Base-by-base conservation (phyloP, 805 yeast genomes). In the Myxozyma sirexii region DNA sequence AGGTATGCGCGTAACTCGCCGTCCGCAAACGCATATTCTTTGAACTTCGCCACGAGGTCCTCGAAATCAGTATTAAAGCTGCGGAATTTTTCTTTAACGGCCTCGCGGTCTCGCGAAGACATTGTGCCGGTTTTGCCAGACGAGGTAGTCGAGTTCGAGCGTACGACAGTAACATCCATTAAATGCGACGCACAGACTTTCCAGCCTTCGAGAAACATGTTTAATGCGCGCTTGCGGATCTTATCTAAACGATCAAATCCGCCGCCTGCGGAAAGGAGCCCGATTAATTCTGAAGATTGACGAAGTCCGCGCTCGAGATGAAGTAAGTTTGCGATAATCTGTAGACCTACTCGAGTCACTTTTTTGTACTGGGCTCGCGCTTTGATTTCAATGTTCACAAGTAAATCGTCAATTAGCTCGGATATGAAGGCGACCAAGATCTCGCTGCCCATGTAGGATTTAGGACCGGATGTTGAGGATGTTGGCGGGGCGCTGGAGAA, bases 41-140 rank as follows among this genome's bases (percentile, higher is more conserved):
- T 85, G 70, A 88, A 88, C 57, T 81, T 84, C 31, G 79, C 80
- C 24, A 87, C 81, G 35, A 92, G 82, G 35, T 83, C 88, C 55
- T 94, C 98, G 70, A 94, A 88, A 45, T 86, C 86, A 29, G 82
- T 83, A 71, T 92, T 93, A 76, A 93, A 94, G 60, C 81, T 85
- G 64, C 82, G 83, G 75, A 90, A 90, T 69, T 89, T 84, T 62
- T 94, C 97, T 69, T 93, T 94, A 57, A 90, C 83, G 51, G 79
- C 82, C 55, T 90, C 97, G 63, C 84, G 83, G 65, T 90, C 96
- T 66, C 88, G 87, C n/a, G 84, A 83, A 46, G 83, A 76, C 64
- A 76, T 71, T 64, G 76, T 80, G 47, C 59, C 54, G 78, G 78
- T 5, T n/a, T 35, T 31, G 24, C 52, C 35, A 4, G 43, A 38